These are phyloP conservation scores for Tillandsia fasciculata DNA, from an alignment of 176 grass and related monocot genomes.

Conservation along the genomic window DNA sequence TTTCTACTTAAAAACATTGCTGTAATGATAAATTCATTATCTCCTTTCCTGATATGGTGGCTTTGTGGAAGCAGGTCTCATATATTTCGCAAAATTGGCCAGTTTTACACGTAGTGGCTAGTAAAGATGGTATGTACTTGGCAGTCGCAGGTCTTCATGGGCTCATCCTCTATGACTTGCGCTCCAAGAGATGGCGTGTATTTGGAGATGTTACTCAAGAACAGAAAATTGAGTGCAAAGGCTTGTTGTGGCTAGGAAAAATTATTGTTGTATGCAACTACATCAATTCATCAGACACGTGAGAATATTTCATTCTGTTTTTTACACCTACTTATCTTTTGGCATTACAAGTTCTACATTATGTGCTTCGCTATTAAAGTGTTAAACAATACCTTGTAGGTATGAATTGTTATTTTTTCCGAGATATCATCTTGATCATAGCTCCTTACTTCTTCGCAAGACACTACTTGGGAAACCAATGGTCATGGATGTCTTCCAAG, in stretches of 20 bases:
- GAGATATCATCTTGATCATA: constrained; percentile 98
- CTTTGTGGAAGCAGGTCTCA: constrained; percentile 50
- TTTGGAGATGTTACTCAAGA: constrained; percentile 99
- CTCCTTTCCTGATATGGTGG: constrained; percentile 9
- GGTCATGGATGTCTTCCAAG: constrained; percentile 94
- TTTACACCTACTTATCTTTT: constrained; percentile 23
- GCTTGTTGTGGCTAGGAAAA: constrained; percentile 89
- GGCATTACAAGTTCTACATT: not conserved
- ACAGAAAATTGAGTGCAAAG: constrained; percentile 99
- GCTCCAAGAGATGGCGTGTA: constrained; percentile 88
- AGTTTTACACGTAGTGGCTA: constrained; percentile 82
- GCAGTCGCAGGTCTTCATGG: constrained; percentile 81
- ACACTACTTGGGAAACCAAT: constrained; percentile 71
- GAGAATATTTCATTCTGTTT: constrained; percentile 23
- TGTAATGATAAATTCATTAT: not conserved
- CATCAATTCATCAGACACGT: constrained; percentile 72
- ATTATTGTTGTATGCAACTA: constrained; percentile 94
- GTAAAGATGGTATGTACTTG: constrained; percentile 85
- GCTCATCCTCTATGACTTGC: constrained; percentile 81
- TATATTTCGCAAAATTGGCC: constrained; percentile 99
- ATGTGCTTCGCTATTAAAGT: not conserved
- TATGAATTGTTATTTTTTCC: constrained; percentile 96
- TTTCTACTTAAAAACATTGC: constrained; percentile 9
- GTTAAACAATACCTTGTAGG: constrained; percentile 32
- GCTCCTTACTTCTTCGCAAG: constrained; percentile 87